A percentile compares a stretch with the other conserved stretches of the same genome.
Evolutionary conservation across 371 early-diverging fungal genomes (phyloP).

Genomic region (Mucor mucedo): DNA sequence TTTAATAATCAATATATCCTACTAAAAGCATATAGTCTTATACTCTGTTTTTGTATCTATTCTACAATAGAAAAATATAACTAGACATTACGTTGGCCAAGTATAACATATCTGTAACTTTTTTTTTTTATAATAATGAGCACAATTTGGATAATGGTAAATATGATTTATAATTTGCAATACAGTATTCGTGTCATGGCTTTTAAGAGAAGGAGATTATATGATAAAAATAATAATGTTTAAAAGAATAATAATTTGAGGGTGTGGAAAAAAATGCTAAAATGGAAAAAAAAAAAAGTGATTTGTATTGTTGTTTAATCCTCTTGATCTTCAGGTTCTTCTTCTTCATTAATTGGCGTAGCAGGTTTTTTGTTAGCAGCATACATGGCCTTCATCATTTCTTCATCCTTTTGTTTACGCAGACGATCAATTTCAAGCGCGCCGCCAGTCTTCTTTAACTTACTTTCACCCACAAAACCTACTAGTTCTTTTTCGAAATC

Average conservation of each 20-base stretch:
- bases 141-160: too few relatives aligned
- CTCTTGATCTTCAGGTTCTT: not conserved
- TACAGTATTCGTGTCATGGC: too few relatives aligned
- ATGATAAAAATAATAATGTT: not conserved
- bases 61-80: too few relatives aligned
- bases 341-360: not conserved
- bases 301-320: not conserved
- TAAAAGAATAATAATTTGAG: not conserved
- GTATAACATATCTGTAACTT: too few relatives aligned
- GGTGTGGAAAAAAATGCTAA: not conserved
- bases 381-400: constrained; percentile 68
- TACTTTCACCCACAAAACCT: constrained; percentile 66
- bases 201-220: not conserved
- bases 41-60: too few relatives aligned
- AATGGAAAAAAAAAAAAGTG: too few relatives aligned
- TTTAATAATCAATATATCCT: too few relatives aligned
- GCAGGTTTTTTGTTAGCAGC: constrained; percentile 17
- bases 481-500: constrained; percentile 77
- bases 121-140: too few relatives aligned
- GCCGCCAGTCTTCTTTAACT: constrained; percentile 76
- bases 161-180: too few relatives aligned
- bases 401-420: constrained; percentile 67
- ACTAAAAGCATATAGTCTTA: too few relatives aligned
- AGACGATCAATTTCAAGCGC: constrained; percentile 74
- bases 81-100: too few relatives aligned